Base-by-base conservation (phyloP, 495 filamentous ascomycete genomes). In the Patellaria atrata region DNA sequence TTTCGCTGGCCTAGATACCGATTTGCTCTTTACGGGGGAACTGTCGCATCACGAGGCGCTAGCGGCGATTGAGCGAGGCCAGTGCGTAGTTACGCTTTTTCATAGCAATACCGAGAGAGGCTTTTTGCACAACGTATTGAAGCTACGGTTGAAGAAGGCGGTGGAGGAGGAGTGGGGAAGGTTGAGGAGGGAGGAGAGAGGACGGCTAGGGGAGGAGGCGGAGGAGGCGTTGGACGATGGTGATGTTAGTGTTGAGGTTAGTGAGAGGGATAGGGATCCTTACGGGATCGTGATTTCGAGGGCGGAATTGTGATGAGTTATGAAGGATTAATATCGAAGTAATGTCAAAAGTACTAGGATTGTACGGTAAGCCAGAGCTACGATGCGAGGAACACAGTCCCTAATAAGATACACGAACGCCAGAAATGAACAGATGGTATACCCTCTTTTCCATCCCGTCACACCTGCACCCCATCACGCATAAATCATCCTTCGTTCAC, bases 1-100 rank as follows among this genome's bases (percentile, higher is more conserved):
- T 9, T 67, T 97, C 38, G 67, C 76, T 31, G 65, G 74, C 33
- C 62, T 73, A 12, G 48, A 57, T 12, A 58, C 59, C 9, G 84
- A 94, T 51, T 58, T 94, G 17, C 57, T 86, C 0, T 79, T 96
- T 39, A 96, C 87, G 0, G 89, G 89, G 5, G 89, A 97, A 54
- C 70, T 96, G 68, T 77, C 71, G 33, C 89, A 97, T 54, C 89
- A 97, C 51, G 77, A 89, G 39, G 79, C 87, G 8, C 66, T 97
- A 25, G 71, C 79, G 20, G 77, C 82, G 15, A 82, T 77, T 19
- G 87, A 94, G 64, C 65, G 69, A n/a, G 89, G 89, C n/a, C 75
- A 77, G 38, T 73, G 68, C 36, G 82, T 94, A 0, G 67, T 97
- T 37, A 75, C 77, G 5, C 40, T 89, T 19, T 86, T 91, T 41